phyloP scores from a whole-genome alignment of 2,329 filamentous ascomycete species.

The Exserohilum rostratum region DNA sequence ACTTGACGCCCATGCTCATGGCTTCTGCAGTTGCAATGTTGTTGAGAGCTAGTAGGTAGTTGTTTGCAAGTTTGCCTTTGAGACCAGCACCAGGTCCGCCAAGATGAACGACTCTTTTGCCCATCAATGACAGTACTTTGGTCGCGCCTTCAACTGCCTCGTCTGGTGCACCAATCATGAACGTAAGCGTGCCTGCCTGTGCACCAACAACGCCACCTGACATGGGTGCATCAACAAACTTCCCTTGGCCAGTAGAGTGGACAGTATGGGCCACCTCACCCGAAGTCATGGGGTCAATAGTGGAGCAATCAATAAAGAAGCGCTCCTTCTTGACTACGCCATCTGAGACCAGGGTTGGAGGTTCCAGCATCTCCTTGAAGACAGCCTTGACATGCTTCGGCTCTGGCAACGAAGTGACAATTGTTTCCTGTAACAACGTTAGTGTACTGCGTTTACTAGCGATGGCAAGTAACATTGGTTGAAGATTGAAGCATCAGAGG shows the following conservation, averaged over 20 bases:
- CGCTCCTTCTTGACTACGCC: constrained; percentile 62
- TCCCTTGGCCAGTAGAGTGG: constrained; percentile 68
- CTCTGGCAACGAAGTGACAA: constrained; percentile 89
- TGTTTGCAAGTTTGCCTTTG: constrained; percentile 93
- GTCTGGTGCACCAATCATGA: constrained; percentile 83
- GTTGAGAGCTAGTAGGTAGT: constrained; percentile 92
- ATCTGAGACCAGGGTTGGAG: constrained; percentile 58
- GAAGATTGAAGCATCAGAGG: constrained; percentile 62
- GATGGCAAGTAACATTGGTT: constrained; percentile 8
- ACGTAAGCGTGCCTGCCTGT: constrained; percentile 83
- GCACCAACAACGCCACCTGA: constrained; percentile 95
- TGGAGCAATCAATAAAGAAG: constrained; percentile 94
- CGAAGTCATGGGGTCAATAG: constrained; percentile 89
- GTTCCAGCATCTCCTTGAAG: constrained; percentile 75
- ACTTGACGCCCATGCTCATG: constrained; percentile 69
- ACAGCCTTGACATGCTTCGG: constrained; percentile 85
- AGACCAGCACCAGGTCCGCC: constrained; percentile 84
- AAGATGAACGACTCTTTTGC: constrained; percentile 82
- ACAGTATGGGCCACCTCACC: constrained; percentile 75
- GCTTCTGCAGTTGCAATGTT: constrained; percentile 77
- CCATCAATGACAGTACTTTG: constrained; percentile 79
- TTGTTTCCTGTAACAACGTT: constrained; percentile 68
- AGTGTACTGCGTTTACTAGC: constrained; percentile 15
- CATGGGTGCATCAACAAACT: constrained; percentile 94
- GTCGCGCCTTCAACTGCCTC: constrained; percentile 69